Base-by-base conservation (phyloP, 371 early-diverging fungal species). In the Capillidium rhysosporum region DNA sequence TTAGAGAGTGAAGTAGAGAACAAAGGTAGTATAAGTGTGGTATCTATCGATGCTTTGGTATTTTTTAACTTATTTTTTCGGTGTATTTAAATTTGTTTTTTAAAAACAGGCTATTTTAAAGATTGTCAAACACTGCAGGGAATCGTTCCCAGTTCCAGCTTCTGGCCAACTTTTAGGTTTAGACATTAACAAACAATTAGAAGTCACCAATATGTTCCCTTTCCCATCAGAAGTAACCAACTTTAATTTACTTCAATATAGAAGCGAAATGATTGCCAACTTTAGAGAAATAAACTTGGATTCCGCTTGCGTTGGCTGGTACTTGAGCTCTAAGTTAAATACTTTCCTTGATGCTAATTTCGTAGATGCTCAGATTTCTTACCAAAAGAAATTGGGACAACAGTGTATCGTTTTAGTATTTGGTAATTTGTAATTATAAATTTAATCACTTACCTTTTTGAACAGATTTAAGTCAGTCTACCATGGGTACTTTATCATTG, bases 231-330 rank as follows among this genome's bases (percentile, higher is more conserved):
- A 40, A 62, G 54, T 21, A 44, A 21, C 21, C 24, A 44, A 12
- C 48, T n/a, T 26, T 24, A 38, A 18, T 26, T 12, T 54, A 40
- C 26, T 40, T 23, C 79, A 83, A 63, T 93, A 93, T 68, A 92
- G 91, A 71, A 63, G 84, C 34, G 87, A 84, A 57, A 91, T 94
- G 92, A 79, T 94, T 73, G 73, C 84, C 60, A 80, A 84, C 67
- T 72, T 93, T 62, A 82, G 89, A 56, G 84, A 89, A 52, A 84
- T 93, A 58, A 92, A 92, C 65, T 85, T 83, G 47, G 97, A 96
- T 63, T 83, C 87, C 65, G 89, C 89, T 74, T 80, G 87, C 34
- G 92, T 93, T 34, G 97, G 97, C n/a, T 91, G 95, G 90, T 95
- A 94, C 65, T 84, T 86, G 64, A 86, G 90, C 28, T 78, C 90